Percentiles rank a stretch among this genome's conserved stretches.
These are phyloP conservation scores for Plectosphaerella cucumerina DNA, from an alignment of 2,329 filamentous ascomycete genomes.

Conservation along the genomic window DNA sequence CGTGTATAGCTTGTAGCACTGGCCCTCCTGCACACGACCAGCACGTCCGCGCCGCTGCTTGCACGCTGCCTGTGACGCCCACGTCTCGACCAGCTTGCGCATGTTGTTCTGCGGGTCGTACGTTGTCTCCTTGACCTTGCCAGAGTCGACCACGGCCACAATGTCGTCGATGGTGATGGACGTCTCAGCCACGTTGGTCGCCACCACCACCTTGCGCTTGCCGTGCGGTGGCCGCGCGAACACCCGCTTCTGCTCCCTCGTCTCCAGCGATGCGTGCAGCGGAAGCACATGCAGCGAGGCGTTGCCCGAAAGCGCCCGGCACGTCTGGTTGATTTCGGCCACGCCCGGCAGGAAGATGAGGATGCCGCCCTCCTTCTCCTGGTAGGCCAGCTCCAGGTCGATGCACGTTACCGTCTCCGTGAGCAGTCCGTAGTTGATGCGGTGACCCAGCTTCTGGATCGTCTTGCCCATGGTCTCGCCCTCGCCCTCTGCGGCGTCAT, in stretches of 20 bases:
- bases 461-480: slow-evolving; percentile 60
- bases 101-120: slow-evolving; percentile 92
- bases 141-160: slow-evolving; percentile 91
- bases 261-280: slow-evolving; percentile 86
- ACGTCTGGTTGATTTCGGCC: slow-evolving; percentile 81
- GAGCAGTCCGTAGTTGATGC: slow-evolving; percentile 90
- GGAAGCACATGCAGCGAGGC: slow-evolving; percentile 71
- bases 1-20: slow-evolving; percentile 95
- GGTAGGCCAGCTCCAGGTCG: slow-evolving; percentile 65
- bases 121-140: slow-evolving; percentile 93
- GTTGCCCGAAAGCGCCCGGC: slow-evolving; percentile 63
- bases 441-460: slow-evolving; percentile 69
- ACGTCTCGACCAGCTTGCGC: slow-evolving; percentile 89
- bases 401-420: slow-evolving; percentile 76
- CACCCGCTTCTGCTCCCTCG: slow-evolving; percentile 81
- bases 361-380: slow-evolving; percentile 74
- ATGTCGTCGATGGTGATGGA: slow-evolving; percentile 99
- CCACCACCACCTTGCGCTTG: slow-evolving; percentile 87
- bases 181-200: slow-evolving; percentile 96
- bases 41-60: slow-evolving; percentile 92
- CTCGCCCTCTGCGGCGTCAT: slow-evolving; percentile 36
- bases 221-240: slow-evolving; percentile 73
- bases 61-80: slow-evolving; percentile 89
- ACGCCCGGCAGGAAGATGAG: slow-evolving; percentile 94
- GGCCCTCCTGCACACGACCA: slow-evolving; percentile 84